Evolutionary conservation across 306 rosid genomes (phyloP).

Genomic region (Malus fusca): DNA sequence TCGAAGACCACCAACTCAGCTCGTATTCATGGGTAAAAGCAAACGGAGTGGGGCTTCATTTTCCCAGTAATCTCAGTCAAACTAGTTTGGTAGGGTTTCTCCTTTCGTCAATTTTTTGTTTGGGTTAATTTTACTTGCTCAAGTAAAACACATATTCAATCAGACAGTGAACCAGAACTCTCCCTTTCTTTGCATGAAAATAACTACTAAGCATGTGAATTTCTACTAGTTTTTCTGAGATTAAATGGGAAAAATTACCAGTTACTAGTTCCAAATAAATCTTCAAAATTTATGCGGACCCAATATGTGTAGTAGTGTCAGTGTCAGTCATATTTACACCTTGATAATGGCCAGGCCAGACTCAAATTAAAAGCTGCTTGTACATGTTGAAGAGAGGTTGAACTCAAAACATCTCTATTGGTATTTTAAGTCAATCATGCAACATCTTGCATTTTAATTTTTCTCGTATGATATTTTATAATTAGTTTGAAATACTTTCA

Average conservation of each 20-base stretch:
- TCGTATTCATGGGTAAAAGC: conserved; percentile 10
- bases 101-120: neutral
- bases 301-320: neutral
- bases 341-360: neutral
- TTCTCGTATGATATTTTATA: no score
- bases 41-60: conserved; percentile 20
- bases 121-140: neutral
- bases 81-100: conserved; percentile 11
- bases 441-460: no score
- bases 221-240: neutral
- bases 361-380: neutral
- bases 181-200: neutral
- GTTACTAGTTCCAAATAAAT: neutral
- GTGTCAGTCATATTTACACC: neutral
- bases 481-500: no score
- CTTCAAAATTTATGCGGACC: neutral
- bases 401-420: neutral
- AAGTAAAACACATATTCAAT: neutral
- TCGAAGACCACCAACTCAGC: conserved; percentile 19
- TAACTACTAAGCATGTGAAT: neutral
- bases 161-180: neutral
- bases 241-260: neutral
- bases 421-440: no score
- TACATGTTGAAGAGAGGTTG: neutral
- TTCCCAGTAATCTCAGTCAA: conserved; percentile 25